These are phyloP conservation scores for Zea mays DNA, from an alignment of 176 grass and related monocot species.

Conservation along the genomic window Zm-B73-REFERENCE-NAM-5.0 NC_050097.1:6712501-6713000, in stretches of 20 bases:
- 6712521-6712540: neutral
- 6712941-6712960: neutral
- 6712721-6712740: conserved; percentile 9
- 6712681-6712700: conserved; percentile 76
- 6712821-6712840: conserved; percentile 62
- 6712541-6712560: neutral
- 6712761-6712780: neutral
- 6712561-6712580: conserved; percentile 32
- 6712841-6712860: conserved; percentile 88
- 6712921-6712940: conserved; percentile 33
- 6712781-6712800: conserved; percentile 82
- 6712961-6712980: conserved; percentile 25
- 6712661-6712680: conserved; percentile 85
- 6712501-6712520: neutral
- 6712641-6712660: conserved; percentile 80
- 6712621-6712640: conserved; percentile 86
- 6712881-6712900: conserved; percentile 89
- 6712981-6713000: conserved; percentile 57
- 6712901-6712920: conserved; percentile 66
- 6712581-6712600: conserved; percentile 65
- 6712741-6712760: neutral
- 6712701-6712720: conserved; percentile 13
- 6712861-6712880: conserved; percentile 93
- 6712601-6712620: conserved; percentile 68
- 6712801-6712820: conserved; percentile 78